Base-by-base conservation (phyloP, 2,329 filamentous ascomycete genomes). In the Hypoxylon sp. region DNA sequence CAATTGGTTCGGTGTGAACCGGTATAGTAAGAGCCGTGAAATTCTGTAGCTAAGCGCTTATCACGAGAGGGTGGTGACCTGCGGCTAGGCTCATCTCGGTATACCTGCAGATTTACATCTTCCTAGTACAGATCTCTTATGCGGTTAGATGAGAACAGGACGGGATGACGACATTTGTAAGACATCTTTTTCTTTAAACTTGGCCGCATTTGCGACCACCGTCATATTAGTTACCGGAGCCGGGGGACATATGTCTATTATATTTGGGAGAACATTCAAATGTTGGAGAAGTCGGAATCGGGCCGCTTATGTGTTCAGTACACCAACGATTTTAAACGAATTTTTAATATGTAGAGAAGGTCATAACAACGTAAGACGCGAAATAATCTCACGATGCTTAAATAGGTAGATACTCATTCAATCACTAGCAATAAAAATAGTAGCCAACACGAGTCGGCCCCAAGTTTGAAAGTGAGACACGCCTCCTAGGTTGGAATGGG, bases 121-220 rank as follows among this genome's bases (percentile, higher is more conserved):
- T 41, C 65, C 61, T 19, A 55, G 65, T 19, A 68, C 50, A 63
- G 68, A 70, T 70, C 61, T 57, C 21, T 68, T 55, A 70, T 70
- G 65, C 68, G 32, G 38, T 36, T 23, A 58, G 43, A 58, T 36
- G 17, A 60, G 28, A 65, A 52, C 43, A 56, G 53, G 55, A 59
- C 60, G 65, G 65, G 62, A 65, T 70, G 68, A 70, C 67, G 68
- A 70, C 65, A 68, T 41, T 41, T 30, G 11, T 34, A 48, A 30
- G 17, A 10, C 30, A 17, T 30, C 30, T 36, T 43, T 65, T 60
- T 28, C 53, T 61, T 53, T 49, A 46, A 45, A 53, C 45, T 55
- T 60, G 51, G 32, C 43, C 50, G 21, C 46, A 30, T 56, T 53
- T 60, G 34, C 38, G 55, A 52, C 34, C 60, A 23, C 19, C 41